Conservation (phyloP, 257 asterid genomes). For the Scutellaria galericulata region DNA sequence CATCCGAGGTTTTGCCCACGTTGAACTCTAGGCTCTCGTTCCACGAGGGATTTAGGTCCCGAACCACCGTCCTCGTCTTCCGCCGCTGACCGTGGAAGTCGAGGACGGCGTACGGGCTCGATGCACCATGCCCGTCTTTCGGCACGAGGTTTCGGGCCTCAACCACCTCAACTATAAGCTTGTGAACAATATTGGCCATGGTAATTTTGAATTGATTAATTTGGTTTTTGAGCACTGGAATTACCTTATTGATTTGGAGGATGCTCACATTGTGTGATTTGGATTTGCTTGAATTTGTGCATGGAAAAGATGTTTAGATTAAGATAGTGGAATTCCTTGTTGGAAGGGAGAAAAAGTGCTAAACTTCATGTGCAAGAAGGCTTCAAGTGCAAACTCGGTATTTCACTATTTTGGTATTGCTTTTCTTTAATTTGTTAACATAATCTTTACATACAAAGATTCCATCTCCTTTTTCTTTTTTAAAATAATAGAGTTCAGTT, state of each 20-base stretch:
- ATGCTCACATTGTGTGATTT: too few species aligned
- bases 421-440: slow-evolving; percentile 36
- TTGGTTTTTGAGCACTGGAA: too few species aligned
- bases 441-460: slow-evolving; percentile 38
- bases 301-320: neutral
- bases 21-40: slow-evolving; percentile 69
- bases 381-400: slow-evolving; percentile 16
- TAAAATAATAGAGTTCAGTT: too few species aligned
- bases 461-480: slow-evolving; percentile 14
- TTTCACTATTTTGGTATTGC: slow-evolving; percentile 31
- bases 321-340: slow-evolving; percentile 39
- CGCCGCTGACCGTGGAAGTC: slow-evolving; percentile 83
- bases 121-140: slow-evolving; percentile 86
- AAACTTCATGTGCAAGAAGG: slow-evolving; percentile 73
- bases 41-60: slow-evolving; percentile 84
- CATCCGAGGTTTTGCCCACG: slow-evolving; percentile 63
- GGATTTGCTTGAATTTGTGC: neutral
- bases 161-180: slow-evolving; percentile 75
- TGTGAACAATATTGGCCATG: slow-evolving; percentile 54
- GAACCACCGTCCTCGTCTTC: slow-evolving; percentile 66
- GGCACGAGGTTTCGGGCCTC: slow-evolving; percentile 80
- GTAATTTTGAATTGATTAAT: neutral
- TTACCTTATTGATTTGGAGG: too few species aligned
- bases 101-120: slow-evolving; percentile 76
- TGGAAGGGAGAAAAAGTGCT: slow-evolving; percentile 49